Conservation (phyloP, 2,329 filamentous ascomycete species). For the Sarocladium oryzae region DNA sequence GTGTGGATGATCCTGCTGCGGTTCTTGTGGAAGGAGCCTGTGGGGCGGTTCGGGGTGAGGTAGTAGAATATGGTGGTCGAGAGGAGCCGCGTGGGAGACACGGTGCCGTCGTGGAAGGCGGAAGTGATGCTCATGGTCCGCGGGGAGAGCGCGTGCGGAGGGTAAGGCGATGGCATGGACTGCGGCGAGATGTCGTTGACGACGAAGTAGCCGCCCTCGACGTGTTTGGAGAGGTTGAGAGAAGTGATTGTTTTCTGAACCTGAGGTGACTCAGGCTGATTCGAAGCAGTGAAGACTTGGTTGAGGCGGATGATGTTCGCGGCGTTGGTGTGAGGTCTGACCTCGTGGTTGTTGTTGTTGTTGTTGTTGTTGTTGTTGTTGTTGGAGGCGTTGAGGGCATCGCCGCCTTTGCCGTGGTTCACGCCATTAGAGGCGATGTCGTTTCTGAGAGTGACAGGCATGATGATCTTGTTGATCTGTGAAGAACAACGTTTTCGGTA, state of each 20-base stretch:
- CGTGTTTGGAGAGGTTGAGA: slow-evolving; percentile 46
- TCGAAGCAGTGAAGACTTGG: slow-evolving; percentile 9
- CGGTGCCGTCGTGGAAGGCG: slow-evolving; percentile 17
- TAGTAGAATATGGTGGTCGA: slow-evolving; percentile 61
- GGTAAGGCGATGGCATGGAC: slow-evolving; percentile 43
- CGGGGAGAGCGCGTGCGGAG: slow-evolving; percentile 27
- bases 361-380: no score
- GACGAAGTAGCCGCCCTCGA: slow-evolving; percentile 59
- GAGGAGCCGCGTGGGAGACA: slow-evolving; percentile 36
- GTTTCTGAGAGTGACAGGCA: neutral
- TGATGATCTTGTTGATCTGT: no score
- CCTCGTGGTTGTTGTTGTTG: neutral
- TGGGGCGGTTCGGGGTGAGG: slow-evolving; percentile 46
- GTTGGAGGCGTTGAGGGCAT: neutral
- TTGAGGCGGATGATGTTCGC: slow-evolving; percentile 5
- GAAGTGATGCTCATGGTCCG: slow-evolving; percentile 22
- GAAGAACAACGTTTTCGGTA: no score
- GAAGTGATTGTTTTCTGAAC: slow-evolving; percentile 18
- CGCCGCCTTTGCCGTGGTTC: neutral
- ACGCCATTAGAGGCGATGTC: neutral
- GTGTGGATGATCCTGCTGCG: slow-evolving; percentile 57
- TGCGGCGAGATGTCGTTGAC: slow-evolving; percentile 52
- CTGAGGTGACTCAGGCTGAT: slow-evolving; percentile 9
- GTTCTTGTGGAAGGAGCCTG: slow-evolving; percentile 59
- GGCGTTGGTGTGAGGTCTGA: neutral